Percentiles rank a stretch among this genome's conserved stretches.
Conservation (phyloP, 2,329 filamentous ascomycete genomes). For the Penicillium sp. region DNA sequence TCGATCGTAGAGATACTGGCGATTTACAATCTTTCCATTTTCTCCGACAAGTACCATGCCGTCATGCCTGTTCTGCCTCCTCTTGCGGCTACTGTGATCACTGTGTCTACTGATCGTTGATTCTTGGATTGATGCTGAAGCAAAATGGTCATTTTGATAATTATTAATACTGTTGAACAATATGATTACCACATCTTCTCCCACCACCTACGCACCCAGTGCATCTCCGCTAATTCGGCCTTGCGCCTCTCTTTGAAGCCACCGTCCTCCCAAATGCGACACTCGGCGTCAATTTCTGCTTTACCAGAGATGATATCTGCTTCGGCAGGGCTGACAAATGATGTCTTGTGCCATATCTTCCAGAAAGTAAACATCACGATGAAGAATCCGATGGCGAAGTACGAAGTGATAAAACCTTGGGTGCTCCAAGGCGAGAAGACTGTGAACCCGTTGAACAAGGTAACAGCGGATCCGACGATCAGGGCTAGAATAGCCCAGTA, state of each 20-base stretch:
- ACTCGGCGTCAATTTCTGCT: constrained; percentile 41
- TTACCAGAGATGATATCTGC: constrained; percentile 41
- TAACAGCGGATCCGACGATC: constrained; percentile 56
- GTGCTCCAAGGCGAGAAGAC: constrained; percentile 47
- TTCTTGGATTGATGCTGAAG: not conserved
- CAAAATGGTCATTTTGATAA: not conserved
- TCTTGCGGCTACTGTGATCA: constrained; percentile 16
- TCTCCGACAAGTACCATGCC: constrained; percentile 55
- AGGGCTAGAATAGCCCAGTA: constrained; percentile 71
- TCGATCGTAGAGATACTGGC: constrained; percentile 57
- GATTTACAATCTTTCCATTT: constrained; percentile 48
- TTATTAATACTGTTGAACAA: not conserved
- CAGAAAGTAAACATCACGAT: constrained; percentile 47
- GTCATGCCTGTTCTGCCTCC: constrained; percentile 32
- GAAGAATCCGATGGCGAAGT: constrained; percentile 53
- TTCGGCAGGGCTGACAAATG: constrained; percentile 32
- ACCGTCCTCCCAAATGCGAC: constrained; percentile 40
- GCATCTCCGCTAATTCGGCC: constrained; percentile 36
- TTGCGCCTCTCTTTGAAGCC: constrained; percentile 34
- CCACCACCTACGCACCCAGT: constrained; percentile 33
- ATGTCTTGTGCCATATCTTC: constrained; percentile 38
- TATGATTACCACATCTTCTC: constrained; percentile 36
- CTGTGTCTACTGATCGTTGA: constrained; percentile 6
- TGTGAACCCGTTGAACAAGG: constrained; percentile 69
- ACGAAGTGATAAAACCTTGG: constrained; percentile 56